A percentile compares a stretch with the other conserved stretches of the same genome.
Conservation (phyloP, 768 basidiomycete species). For the Tulasnella sp. region DNA sequence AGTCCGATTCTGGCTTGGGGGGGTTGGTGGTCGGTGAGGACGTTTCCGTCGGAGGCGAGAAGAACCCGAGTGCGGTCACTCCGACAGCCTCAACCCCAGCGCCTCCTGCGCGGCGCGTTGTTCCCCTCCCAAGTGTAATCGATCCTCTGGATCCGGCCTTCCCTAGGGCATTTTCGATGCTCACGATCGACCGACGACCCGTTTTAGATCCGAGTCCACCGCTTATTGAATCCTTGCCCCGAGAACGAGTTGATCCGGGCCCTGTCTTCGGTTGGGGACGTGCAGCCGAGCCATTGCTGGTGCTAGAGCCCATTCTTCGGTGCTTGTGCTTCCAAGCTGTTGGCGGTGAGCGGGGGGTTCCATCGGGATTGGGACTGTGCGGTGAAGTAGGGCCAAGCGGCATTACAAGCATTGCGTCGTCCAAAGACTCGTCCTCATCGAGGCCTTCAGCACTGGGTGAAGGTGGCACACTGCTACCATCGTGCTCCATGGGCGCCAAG, state of each 20-base stretch:
- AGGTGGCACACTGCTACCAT: slow-evolving; percentile 18
- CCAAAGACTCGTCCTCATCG: slow-evolving; percentile 69
- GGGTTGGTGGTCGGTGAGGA: background rate
- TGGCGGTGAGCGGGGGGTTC: slow-evolving; percentile 25
- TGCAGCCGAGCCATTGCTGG: slow-evolving; percentile 39
- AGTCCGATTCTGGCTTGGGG: background rate
- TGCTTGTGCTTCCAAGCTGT: slow-evolving; percentile 25
- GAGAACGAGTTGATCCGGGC: slow-evolving; percentile 36
- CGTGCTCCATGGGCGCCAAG: slow-evolving; percentile 6
- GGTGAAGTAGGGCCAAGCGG: slow-evolving; percentile 49
- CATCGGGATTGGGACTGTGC: slow-evolving; percentile 1
- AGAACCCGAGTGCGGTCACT: slow-evolving; percentile 78
- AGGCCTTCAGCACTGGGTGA: slow-evolving; percentile 39
- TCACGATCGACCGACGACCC: slow-evolving; percentile 62
- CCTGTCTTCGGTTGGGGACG: slow-evolving; percentile 44
- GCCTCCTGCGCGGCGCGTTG: slow-evolving; percentile 59
- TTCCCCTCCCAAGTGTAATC: slow-evolving; percentile 36
- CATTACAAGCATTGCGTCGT: slow-evolving; percentile 76
- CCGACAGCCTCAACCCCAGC: slow-evolving; percentile 76
- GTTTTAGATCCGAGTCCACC: slow-evolving; percentile 47
- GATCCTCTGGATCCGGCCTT: slow-evolving; percentile 38
- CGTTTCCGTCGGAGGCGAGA: slow-evolving; percentile 49
- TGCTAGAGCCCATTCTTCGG: slow-evolving; percentile 40
- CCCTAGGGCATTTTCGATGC: slow-evolving; percentile 56
- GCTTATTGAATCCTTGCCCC: slow-evolving; percentile 37